Evolutionary conservation across 129 eudicot genomes (phyloP), one percentile per base, ranked within the genome.

Genomic region (Chrysanthemum seticuspe): DNA sequence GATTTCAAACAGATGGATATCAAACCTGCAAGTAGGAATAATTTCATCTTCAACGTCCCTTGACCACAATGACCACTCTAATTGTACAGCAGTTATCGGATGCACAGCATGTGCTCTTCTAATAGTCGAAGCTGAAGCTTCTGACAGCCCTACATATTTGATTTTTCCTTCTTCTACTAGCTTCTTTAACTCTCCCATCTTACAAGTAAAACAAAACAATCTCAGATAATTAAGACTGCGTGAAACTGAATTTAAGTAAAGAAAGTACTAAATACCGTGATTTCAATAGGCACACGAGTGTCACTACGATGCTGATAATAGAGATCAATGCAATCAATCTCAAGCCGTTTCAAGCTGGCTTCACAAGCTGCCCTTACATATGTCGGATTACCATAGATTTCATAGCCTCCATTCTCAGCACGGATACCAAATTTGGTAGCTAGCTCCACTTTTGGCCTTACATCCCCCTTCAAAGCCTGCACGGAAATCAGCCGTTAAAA

Each of bases 351-450:
- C 31, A 27, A 27, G 8, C 45, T 85, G 13, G 87, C 89, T 67
- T 82, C 89, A 85, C 89, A 85, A 70, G 81, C 80, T 47, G 76
- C 81, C 74, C 83, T 66, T 51, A 78, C 84, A 60, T 82, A 79
- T 3, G 74, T 70, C 1, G 87, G 87, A 60, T 36, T 36, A 36
- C 45, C 45, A 36, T 36, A 36, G 45, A 5, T 5, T 36, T 36
- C 9, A 36, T 5, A 36, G 45, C 76, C 87, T 1, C 90, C 90
- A 4, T 48, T 56, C 45, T 36, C 45, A 36, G 9, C 40, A 31
- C 40, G 65, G 50, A 69, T 0, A 73, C 85, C 87, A 62, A 83
- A 85, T 74, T 82, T 85, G 6, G 84, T 72, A 10, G 90, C 86
- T 49, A 85, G 51, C 63, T 82, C 56, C 27, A 82, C 90, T 60